These are phyloP conservation scores for Dichotomopilus funicola DNA, from an alignment of 2,329 filamentous ascomycete species.

Conservation along the genomic window DNA sequence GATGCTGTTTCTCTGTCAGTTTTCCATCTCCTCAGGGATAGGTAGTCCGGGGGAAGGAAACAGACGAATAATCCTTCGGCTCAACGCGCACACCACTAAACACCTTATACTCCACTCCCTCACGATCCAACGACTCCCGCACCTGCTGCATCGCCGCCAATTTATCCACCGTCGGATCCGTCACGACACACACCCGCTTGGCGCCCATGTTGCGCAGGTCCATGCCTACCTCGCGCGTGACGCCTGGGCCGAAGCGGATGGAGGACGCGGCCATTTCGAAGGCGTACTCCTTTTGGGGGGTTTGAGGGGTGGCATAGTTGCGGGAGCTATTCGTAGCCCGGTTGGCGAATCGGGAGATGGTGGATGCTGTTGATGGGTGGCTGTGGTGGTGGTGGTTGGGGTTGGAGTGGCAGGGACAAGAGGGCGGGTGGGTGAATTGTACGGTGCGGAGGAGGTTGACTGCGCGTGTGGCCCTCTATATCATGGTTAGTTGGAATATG, in stretches of 20 bases:
- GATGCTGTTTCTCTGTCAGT: too few species aligned
- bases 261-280: slow-evolving; percentile 97
- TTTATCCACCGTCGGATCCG: slow-evolving; percentile 73
- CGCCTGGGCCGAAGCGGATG: slow-evolving; percentile 88
- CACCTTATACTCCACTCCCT: slow-evolving; percentile 74
- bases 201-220: slow-evolving; percentile 88
- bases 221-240: slow-evolving; percentile 96
- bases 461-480: slow-evolving; percentile 56
- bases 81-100: slow-evolving; percentile 78
- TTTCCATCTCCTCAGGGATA: too few species aligned
- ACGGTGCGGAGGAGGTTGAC: slow-evolving; percentile 76
- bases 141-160: slow-evolving; percentile 88
- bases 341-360: slow-evolving; percentile 45
- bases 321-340: slow-evolving; percentile 27
- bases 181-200: slow-evolving; percentile 85
- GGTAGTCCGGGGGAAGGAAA: not conserved
- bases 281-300: slow-evolving; percentile 85
- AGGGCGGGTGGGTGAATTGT: slow-evolving; percentile 80
- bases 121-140: slow-evolving; percentile 67
- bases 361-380: slow-evolving; percentile 28
- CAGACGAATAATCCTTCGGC: slow-evolving; percentile 69
- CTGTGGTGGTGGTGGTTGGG: slow-evolving; percentile 68
- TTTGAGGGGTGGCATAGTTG: slow-evolving; percentile 65
- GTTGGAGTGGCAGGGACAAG: slow-evolving; percentile 89
- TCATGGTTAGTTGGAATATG: not conserved